Base-by-base conservation (phyloP, 345 rosid genomes). In the Raphanus sativus region DNA sequence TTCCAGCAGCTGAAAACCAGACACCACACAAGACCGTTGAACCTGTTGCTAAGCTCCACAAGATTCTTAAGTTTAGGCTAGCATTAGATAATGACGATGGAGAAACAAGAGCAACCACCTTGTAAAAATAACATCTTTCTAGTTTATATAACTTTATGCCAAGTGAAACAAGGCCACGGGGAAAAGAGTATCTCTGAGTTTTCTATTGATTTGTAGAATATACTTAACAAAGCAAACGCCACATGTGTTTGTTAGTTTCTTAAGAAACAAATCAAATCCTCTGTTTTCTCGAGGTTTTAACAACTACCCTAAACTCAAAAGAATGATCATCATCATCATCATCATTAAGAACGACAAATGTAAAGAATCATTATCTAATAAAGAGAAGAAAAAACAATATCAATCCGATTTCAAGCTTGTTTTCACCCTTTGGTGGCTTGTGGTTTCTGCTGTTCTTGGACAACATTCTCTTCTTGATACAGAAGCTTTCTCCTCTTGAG, bases 401-500 rank as follows among this genome's bases (percentile, higher is more conserved):
- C 21, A 17, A 33, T 72, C 67, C 13, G 52, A 70, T 69, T 25
- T 26, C 34, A 59, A 8, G 15, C 36, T 3, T 50, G 16, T 29
- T n/a, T 8, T 71, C 83, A 81, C 6, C 76, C 80, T 69, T 82
- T 72, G 63, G 86, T 81, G 54, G 84, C 79, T 58, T 61, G 88
- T 32, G 92, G 80, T 58, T 85, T 86, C 74, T 81, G 87, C 24
- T 65, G 81, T 59, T 77, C 81, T 65, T 77, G 81, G 64, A 85
- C 60, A 69, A 83, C 54, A 64, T 69, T 83, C 21, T 92, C 92
- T 73, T 89, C 96, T 38, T 75, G 61, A 76, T 86, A 84, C 24
- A 86, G 81, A 80, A 92, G 67, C 73, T 89, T 77, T 80, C 98
- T 89, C 78, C 86, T 88, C 77, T 83, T 88, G 17, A 86, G 85